Base-by-base conservation (phyloP, 2,329 filamentous ascomycete species). In the Ophiostoma pallidulum region DNA sequence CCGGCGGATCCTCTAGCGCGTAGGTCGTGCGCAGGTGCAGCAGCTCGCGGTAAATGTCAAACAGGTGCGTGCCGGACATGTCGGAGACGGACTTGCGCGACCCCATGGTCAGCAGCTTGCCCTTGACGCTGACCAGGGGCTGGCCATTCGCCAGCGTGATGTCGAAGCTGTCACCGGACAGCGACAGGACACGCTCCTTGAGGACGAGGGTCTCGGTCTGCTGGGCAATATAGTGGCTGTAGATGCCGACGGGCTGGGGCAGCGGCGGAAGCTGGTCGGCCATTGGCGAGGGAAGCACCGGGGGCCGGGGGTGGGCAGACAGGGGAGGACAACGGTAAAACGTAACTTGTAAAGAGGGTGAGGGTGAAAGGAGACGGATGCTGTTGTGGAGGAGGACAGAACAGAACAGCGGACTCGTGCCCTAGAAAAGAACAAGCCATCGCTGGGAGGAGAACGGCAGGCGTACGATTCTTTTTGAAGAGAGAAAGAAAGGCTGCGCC, bases 141-240 rank as follows among this genome's bases (percentile, higher is more conserved):
- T 69, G 64, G 19, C 77, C 77, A 50, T 70, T 72, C 38, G 69
- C 63, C 5, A 74, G 70, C 46, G 71, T 73, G 61, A 85, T 74
- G 53, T 76, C 74, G 63, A 84, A 85, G 60, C 71, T 77, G 64
- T 84, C 79, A 49, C 78, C 78, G 1, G 72, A 72, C 8, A 82
- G 63, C 3, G 79, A 82, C 49, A 80, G 60, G 16, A 82, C 67
- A 55, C 78, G 79, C 57, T 84, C 79, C 55, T 73, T 76, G 41
- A 85, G 65, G 2, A 77, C 59, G 7, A 85, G 63, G 2, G 72
- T 77, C 56, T 72, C 67, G 6, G 60, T 12, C 49, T 50, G 29
- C 14, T 14, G 29, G 19, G 54, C 50, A 14, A 54, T 14, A 20
- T 45, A 53, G 26, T 51, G 40, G 19, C 7, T 2, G 37, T 49